These are phyloP conservation scores for Stevia rebaudiana DNA, from an alignment of 140 eudicot genomes.

Conservation along the genomic window DNA sequence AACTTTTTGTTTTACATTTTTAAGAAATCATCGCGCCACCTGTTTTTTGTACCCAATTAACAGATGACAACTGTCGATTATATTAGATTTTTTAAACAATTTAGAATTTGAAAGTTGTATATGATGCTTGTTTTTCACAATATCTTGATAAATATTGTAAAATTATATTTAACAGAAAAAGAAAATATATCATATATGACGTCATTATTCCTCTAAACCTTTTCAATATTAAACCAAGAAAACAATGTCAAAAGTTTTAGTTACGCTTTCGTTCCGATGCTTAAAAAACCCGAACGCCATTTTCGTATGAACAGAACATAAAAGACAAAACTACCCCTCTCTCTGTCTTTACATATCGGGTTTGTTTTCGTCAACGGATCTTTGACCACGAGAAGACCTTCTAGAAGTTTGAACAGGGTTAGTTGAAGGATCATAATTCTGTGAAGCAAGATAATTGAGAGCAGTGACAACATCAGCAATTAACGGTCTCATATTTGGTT, in stretches of 20 bases:
- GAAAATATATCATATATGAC: constrained; percentile 8
- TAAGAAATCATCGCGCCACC: not conserved
- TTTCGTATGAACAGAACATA: constrained; percentile 23
- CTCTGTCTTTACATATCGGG: constrained; percentile 15
- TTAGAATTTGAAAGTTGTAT: constrained; percentile 23
- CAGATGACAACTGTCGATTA: not conserved
- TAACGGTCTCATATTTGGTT: constrained; percentile 65
- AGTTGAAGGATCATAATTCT: constrained; percentile 45
- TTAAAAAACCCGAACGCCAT: constrained; percentile 28
- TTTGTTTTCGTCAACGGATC: constrained; percentile 26
- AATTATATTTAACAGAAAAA: constrained; percentile 1
- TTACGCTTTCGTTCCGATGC: constrained; percentile 22
- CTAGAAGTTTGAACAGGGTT: constrained; percentile 28
- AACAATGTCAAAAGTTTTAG: constrained; percentile 23
- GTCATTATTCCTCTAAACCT: constrained; percentile 24
- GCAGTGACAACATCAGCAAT: constrained; percentile 76
- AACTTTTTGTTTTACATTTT: not conserved
- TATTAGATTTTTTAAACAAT: constrained; percentile 7
- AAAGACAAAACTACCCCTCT: constrained; percentile 30
- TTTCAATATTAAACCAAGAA: constrained; percentile 25
- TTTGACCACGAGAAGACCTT: constrained; percentile 28
- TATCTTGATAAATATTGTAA: not conserved
- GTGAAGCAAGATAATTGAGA: constrained; percentile 62
- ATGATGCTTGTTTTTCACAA: constrained; percentile 13
- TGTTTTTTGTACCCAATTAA: not conserved